These are phyloP conservation scores for Polygonum aviculare DNA, from an alignment of 148 eudicot genomes.

Conservation along the genomic window DNA sequence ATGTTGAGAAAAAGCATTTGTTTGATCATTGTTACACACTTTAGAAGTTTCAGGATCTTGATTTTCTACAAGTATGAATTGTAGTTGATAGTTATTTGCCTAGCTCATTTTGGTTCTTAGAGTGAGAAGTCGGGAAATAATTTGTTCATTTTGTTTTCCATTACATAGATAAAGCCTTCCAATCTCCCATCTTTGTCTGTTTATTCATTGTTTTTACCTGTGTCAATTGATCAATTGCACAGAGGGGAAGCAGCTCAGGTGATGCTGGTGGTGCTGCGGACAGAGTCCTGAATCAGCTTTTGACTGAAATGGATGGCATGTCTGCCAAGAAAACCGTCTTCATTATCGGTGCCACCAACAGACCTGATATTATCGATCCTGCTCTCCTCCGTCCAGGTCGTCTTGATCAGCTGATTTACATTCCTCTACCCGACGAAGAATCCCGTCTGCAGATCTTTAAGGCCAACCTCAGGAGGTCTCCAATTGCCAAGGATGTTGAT, in stretches of 20 bases:
- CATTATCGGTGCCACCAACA: conserved; percentile 82
- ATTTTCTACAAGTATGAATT: too few relatives aligned
- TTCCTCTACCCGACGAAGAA: conserved; percentile 85
- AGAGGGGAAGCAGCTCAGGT: conserved; percentile 84
- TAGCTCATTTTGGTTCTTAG: too few relatives aligned
- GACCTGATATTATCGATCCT: conserved; percentile 84
- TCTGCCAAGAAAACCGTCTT: conserved; percentile 85
- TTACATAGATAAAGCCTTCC: too few relatives aligned
- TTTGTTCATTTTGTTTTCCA: too few relatives aligned
- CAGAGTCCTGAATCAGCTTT: conserved; percentile 73
- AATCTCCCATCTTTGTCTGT: too few relatives aligned
- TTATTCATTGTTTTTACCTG: too few relatives aligned
- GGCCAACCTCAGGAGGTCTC: conserved; percentile 72
- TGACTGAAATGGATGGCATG: conserved; percentile 95
- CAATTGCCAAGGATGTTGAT: conserved; percentile 69
- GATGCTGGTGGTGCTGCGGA: conserved; percentile 98
- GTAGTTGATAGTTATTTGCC: too few relatives aligned
- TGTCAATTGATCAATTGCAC: conserved; percentile 16
- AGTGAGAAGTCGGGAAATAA: too few relatives aligned
- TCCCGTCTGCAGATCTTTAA: conserved; percentile 72
- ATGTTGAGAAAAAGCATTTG: too few relatives aligned
- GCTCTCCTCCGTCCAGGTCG: conserved; percentile 86
- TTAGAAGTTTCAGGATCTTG: too few relatives aligned
- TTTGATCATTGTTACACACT: too few relatives aligned
- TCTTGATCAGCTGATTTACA: conserved; percentile 80